These are phyloP conservation scores for Smallanthus sonchifolius DNA, from an alignment of 129 eudicot genomes.

Conservation along the genomic window DNA sequence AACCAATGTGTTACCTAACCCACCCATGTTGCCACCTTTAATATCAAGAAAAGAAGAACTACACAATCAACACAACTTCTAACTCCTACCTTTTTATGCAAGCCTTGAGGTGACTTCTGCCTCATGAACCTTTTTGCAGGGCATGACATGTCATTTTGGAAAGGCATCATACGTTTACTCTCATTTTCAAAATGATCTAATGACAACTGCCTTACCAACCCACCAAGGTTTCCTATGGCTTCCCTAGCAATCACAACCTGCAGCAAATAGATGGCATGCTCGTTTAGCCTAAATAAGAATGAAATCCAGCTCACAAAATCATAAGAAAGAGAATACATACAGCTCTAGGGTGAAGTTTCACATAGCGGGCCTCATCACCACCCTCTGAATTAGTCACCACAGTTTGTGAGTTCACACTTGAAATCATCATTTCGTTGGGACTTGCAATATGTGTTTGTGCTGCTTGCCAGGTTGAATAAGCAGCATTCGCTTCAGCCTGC, in stretches of 20 bases:
- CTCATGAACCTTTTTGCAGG: conserved; percentile 59
- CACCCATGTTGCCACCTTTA: background rate
- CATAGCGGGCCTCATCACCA: conserved; percentile 56
- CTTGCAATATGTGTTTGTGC: conserved; percentile 64
- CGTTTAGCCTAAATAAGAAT: conserved; percentile 2
- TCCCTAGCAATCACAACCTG: conserved; percentile 99
- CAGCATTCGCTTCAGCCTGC: conserved; percentile 68
- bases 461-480: conserved; percentile 82
- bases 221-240: conserved; percentile 87
- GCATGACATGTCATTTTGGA: conserved; percentile 63
- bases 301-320: background rate
- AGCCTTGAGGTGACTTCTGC: conserved; percentile 95
- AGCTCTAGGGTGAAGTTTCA: conserved; percentile 95
- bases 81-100: conserved; percentile 76
- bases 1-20: background rate
- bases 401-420: conserved; percentile 49
- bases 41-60: background rate
- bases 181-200: conserved; percentile 95
- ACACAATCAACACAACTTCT: background rate
- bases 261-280: background rate
- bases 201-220: conserved; percentile 90
- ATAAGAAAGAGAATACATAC: conserved; percentile 37
- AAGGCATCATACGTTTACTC: conserved; percentile 81
- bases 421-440: conserved; percentile 52
- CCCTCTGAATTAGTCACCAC: conserved; percentile 61